These are phyloP conservation scores for Podaxis sp. DNA, from an alignment of 768 basidiomycete species.

Conservation along the genomic window DNA sequence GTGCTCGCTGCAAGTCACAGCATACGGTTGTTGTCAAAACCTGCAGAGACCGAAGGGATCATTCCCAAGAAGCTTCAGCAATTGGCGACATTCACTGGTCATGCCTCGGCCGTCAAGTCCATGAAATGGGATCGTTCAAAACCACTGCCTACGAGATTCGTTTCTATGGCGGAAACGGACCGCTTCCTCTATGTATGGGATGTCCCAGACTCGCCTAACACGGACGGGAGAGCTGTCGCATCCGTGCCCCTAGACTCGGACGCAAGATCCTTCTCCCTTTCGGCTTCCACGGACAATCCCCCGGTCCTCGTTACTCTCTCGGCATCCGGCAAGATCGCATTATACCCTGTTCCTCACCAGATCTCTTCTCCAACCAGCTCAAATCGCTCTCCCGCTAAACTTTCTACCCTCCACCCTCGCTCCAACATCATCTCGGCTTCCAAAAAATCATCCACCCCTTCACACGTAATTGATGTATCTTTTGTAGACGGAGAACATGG, in stretches of 20 bases:
- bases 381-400: constrained; percentile 40
- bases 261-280: constrained; percentile 43
- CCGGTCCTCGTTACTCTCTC: constrained; percentile 53
- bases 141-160: constrained; percentile 43
- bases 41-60: constrained; percentile 22
- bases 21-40: constrained; percentile 50
- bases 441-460: constrained; percentile 33
- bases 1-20: constrained; percentile 60
- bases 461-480: constrained; percentile 43
- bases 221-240: constrained; percentile 53
- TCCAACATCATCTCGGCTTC: constrained; percentile 42
- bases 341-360: constrained; percentile 54
- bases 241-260: constrained; percentile 65
- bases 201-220: constrained; percentile 35
- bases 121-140: constrained; percentile 50
- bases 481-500: constrained; percentile 42
- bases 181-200: constrained; percentile 65
- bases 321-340: constrained; percentile 54
- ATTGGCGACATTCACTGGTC: constrained; percentile 58
- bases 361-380: constrained; percentile 36
- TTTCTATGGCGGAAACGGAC: constrained; percentile 62
- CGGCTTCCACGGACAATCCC: constrained; percentile 27
- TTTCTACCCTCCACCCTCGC: constrained; percentile 51
- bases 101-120: constrained; percentile 53
- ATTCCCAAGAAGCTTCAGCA: constrained; percentile 42